Base-by-base conservation (phyloP, 495 filamentous ascomycete species). In the Tuber melanosporum region DNA sequence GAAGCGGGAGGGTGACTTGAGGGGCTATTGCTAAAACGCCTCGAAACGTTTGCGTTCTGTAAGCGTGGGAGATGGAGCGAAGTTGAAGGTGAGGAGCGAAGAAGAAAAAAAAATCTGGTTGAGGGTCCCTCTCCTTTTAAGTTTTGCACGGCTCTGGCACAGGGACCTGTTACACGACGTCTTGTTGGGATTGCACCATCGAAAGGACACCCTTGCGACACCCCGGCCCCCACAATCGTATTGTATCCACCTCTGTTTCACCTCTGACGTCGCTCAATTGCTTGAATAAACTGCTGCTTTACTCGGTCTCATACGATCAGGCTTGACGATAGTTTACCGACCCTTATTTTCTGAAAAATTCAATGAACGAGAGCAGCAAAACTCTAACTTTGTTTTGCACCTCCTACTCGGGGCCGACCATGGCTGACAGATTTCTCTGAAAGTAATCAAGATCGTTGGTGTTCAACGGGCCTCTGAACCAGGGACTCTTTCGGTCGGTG, bases 81-180 rank as follows among this genome's bases (percentile, higher is more conserved):
- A 73, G 46, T 43, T 41, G 75, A 75, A 80, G 78, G 72, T 80
- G 78, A 85, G 77, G 77, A 78, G 76, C 75, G 78, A 77, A 81
- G 79, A 78, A 80, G 79, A 73, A 80, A 77, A 73, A 76, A 81
- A 76, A 70, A 75, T 72, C 49, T 73, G 78, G 77, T 80, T 73
- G 82, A 76, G 77, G 76, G 78, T 72, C 71, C 75, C 71, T 26
- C 77, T 82, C 78, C 72, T 82, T 73, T 74, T 83, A 75, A 76
- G 75, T 76, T 75, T 77, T 79, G 71, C 44, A 78, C 78, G 77
- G 78, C 79, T 66, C 78, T 79, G 80, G 73, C 73, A 73, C 73
- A 46, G 52, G 52, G 46, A 36, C 71, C 73, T 79, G 71, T 45
- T 70, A 45, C 72, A 69, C 71, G 52, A 26, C 57, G 71, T 19